These are phyloP conservation scores for Fraxinus ornus DNA, from an alignment of 305 asterid species.

Conservation along the genomic window DNA sequence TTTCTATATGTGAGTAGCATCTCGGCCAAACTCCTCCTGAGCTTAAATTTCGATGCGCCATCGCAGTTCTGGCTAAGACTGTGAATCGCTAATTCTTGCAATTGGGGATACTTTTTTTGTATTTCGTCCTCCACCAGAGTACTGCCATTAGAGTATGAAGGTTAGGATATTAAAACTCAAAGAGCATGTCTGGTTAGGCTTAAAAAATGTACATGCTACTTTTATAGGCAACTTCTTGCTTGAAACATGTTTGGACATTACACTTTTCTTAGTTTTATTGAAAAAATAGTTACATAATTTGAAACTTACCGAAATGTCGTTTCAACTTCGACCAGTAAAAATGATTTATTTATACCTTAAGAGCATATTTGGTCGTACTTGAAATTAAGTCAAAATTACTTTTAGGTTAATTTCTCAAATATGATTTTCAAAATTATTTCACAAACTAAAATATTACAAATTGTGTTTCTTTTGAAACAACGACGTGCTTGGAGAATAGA, in stretches of 20 bases:
- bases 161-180: background rate
- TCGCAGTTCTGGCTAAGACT: constrained; percentile 58
- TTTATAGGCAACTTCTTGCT: background rate
- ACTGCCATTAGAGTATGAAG: constrained; percentile 36
- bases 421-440: background rate
- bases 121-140: constrained; percentile 68
- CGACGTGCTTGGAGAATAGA: too few species aligned
- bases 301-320: background rate
- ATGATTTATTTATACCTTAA: background rate
- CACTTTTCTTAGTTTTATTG: background rate
- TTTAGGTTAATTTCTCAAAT: background rate
- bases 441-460: too few species aligned
- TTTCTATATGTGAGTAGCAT: constrained; percentile 24
- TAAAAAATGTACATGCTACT: background rate
- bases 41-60: constrained; percentile 47
- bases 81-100: constrained; percentile 52
- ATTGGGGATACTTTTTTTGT: constrained; percentile 47
- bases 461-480: too few species aligned
- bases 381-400: background rate
- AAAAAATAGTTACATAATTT: background rate
- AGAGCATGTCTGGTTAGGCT: background rate
- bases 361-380: background rate
- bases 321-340: background rate
- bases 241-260: background rate
- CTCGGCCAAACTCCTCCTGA: constrained; percentile 44